Conservation (phyloP, 352 stramenopile species). For the Pythium diclinum region DNA sequence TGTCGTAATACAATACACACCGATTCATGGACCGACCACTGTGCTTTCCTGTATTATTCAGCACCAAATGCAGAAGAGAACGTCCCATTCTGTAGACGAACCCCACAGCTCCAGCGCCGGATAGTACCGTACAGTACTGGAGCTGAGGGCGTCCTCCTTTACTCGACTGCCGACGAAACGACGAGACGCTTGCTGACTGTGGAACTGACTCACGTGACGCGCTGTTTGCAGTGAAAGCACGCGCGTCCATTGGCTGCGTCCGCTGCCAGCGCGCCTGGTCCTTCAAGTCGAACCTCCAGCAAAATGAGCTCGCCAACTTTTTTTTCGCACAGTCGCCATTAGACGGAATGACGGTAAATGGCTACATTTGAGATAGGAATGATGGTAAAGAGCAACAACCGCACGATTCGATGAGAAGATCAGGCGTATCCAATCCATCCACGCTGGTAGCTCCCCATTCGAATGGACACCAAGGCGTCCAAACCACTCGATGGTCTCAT, state of each 20-base stretch:
- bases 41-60: too few relatives aligned
- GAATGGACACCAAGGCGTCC: neutral
- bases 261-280: neutral
- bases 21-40: neutral
- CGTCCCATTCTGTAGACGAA: too few relatives aligned
- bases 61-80: too few relatives aligned
- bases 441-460: too few relatives aligned
- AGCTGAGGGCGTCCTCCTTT: neutral
- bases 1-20: neutral
- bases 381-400: conserved; percentile 5
- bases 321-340: neutral
- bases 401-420: too few relatives aligned
- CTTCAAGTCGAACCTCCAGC: conserved; percentile 3
- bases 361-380: conserved; percentile 15
- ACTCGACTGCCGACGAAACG: too few relatives aligned
- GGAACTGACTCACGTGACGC: too few relatives aligned
- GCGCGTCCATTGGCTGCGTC: conserved; percentile 2
- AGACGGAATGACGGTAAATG: conserved; percentile 19
- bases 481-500: neutral
- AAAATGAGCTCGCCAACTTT: neutral
- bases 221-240: too few relatives aligned
- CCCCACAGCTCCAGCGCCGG: too few relatives aligned
- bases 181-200: too few relatives aligned
- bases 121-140: too few relatives aligned
- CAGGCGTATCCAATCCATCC: too few relatives aligned